Evolutionary conservation across 495 filamentous ascomycete species (phyloP), one percentile per base, ranked within the genome.

Genomic region (Penicillium simplicissimum): DNA sequence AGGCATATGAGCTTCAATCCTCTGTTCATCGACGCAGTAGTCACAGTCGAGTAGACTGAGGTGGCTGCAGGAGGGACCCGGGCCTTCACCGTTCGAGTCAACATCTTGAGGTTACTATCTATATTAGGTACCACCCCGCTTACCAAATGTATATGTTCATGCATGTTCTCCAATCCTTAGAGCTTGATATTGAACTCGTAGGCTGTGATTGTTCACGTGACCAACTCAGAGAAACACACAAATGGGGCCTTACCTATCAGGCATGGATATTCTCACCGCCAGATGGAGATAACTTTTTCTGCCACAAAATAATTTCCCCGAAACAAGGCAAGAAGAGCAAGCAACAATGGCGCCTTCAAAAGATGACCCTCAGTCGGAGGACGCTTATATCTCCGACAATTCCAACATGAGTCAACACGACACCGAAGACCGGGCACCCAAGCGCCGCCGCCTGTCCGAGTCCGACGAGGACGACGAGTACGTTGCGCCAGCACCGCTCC

Each of bases 381-480:
- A 71, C 33, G 67, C 66, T 1, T 59, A 73, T 49, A 52, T 64
- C 8, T 64, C 66, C 34, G 61, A 73, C 42, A 36, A 53, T 8
- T 72, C 69, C 3, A 67, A 74, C 36, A 54, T 61, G 2, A 63
- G 69, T 25, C 61, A 72, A 35, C 15, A 55, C 23, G 66, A 73
- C 25, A 33, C 64, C 51, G 67, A 77, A 52, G 69, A 67, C 40
- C 73, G 73, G 55, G 65, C 76, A 3, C 65, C 76, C 43, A 81
- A 81, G 62, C 67, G 79, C 25, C 72, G 79, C 60, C 77, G 79
- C 55, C 69, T 79, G 56, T 81, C 79, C 25, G 68, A 73, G 52
- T 78, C 77, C 8, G 76, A 75, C 9, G 61, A 68, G 61, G 79
- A 79, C 58, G 74, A 69, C 4, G 74, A 69, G 7, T 74, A 74